Evolutionary conservation across 176 grass and related monocot genomes (phyloP), one percentile per base, ranked within the genome.

Genomic region (Triticum timopheevii): DNA sequence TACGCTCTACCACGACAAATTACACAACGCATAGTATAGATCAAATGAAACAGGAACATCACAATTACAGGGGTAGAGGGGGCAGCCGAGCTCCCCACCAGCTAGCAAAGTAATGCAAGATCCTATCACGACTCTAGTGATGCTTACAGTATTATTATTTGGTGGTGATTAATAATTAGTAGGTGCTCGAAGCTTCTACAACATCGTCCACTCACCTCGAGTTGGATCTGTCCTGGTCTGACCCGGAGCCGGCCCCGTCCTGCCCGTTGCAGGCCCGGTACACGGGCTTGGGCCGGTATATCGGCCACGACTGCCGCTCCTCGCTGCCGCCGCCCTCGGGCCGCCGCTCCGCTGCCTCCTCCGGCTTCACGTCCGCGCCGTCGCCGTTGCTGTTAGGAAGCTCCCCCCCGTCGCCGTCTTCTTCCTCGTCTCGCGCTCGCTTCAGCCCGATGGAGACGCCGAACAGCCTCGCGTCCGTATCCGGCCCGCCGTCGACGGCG

Each of bases 361-460:
- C 94, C 20, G 72, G n/a, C 50, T 92, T 97, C 78, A 85, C 80
- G 19, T 90, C 85, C 12, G 20, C 56, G 5, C 9, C 45, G 54
- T 65, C 31, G 17, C 65, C 35, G 3, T 81, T 83, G 17, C 71
- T 28, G 3, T 81, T 86, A 54, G 50, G 50, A 54, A 7, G 50
- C 16, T 85, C 82, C 13, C 19, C 72, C 13, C 72, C 13, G 15
- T 10, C 39, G 69, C n/a, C 92, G 63, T 77, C 54, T 50, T 61
- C 76, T 3, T 83, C 84, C 1, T 85, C 91, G 9, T 91, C 94
- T 13, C 87, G 85, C 66, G 64, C 7, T 22, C 94, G 52, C 50
- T 97, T 97, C 3, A 73, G 28, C 13, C 94, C 92, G 69, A 97
- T 91, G 19, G 92, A 90, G 64, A 94, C 86, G 65, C 92, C 94